Conservation (phyloP, 1,139 yeast genomes). For the Debaryomyces fabryi region DNA sequence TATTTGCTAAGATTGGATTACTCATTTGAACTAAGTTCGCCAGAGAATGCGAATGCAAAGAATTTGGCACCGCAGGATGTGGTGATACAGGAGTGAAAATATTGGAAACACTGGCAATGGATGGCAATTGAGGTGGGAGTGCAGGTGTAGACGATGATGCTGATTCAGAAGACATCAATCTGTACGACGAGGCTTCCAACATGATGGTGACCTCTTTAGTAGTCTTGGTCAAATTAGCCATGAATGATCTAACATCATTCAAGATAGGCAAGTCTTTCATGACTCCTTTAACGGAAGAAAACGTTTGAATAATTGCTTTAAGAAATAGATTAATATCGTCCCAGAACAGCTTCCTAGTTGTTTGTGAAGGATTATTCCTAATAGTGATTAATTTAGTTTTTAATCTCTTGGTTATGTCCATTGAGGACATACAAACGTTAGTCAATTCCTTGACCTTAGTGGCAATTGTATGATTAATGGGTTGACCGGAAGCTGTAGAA, state of each 20-base stretch:
- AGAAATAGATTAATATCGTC: slow-evolving; percentile 84
- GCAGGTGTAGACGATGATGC: slow-evolving; percentile 11
- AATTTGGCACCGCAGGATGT: slow-evolving; percentile 26
- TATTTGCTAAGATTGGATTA: slow-evolving; percentile 9
- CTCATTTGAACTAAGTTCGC: slow-evolving; percentile 21
- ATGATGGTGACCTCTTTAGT: slow-evolving; percentile 88
- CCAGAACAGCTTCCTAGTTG: slow-evolving; percentile 71
- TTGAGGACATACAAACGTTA: slow-evolving; percentile 73
- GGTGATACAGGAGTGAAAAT: slow-evolving; percentile 38
- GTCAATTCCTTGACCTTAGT: slow-evolving; percentile 77
- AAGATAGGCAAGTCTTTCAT: slow-evolving; percentile 78
- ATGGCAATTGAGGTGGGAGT: slow-evolving; percentile 28
- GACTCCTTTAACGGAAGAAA: slow-evolving; percentile 82
- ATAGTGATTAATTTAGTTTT: slow-evolving; percentile 59
- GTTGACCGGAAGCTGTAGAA: slow-evolving; percentile 16
- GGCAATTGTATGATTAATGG: slow-evolving; percentile 44
- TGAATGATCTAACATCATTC: slow-evolving; percentile 76
- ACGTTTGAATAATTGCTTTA: slow-evolving; percentile 78
- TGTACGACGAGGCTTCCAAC: slow-evolving; percentile 58
- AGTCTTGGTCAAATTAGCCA: slow-evolving; percentile 81
- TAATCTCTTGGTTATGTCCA: slow-evolving; percentile 75
- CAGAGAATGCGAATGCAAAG: slow-evolving; percentile 24
- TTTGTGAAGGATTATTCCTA: slow-evolving; percentile 50
- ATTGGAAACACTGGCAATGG: slow-evolving; percentile 38
- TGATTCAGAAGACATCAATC: slow-evolving; percentile 34